Percentiles rank a stretch among this genome's conserved stretches.
Conservation (phyloP, 441 rosid genomes). For the Manihot esculenta region DNA sequence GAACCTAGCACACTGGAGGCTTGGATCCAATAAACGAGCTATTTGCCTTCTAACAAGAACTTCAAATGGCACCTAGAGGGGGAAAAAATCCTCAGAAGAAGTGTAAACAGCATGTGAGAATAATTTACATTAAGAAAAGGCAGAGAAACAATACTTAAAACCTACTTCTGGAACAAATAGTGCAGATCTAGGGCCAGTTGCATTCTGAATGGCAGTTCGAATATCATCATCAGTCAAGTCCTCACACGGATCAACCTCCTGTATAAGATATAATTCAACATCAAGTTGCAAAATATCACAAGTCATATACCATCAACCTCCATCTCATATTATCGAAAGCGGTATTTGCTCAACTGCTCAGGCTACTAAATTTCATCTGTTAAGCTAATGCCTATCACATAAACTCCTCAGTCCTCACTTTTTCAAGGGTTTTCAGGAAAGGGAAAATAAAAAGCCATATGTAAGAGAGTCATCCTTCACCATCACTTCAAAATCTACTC, state of each 20-base stretch:
- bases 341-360: not conserved
- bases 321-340: not conserved
- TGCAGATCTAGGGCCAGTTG: constrained; percentile 89
- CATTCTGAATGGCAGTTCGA: constrained; percentile 95
- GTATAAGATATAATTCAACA: constrained; percentile 15
- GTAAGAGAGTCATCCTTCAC: not conserved
- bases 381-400: not conserved
- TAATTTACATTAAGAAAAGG: too few species aligned
- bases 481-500: not conserved
- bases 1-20: constrained; percentile 96
- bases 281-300: constrained; percentile 16
- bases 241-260: constrained; percentile 98
- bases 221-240: constrained; percentile 91
- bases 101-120: not conserved
- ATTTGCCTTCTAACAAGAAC: constrained; percentile 93
- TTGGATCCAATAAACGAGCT: constrained; percentile 85
- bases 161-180: constrained; percentile 89
- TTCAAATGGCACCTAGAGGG: constrained; percentile 82
- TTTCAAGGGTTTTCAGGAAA: not conserved
- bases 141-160: constrained; percentile 11
- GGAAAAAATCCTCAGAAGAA: not conserved
- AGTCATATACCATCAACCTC: not conserved
- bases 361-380: not conserved
- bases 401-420: too few species aligned
- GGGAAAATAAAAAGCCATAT: not conserved